Base-by-base conservation (phyloP, 2,329 filamentous ascomycete species). In the Colletotrichum sp. region DNA sequence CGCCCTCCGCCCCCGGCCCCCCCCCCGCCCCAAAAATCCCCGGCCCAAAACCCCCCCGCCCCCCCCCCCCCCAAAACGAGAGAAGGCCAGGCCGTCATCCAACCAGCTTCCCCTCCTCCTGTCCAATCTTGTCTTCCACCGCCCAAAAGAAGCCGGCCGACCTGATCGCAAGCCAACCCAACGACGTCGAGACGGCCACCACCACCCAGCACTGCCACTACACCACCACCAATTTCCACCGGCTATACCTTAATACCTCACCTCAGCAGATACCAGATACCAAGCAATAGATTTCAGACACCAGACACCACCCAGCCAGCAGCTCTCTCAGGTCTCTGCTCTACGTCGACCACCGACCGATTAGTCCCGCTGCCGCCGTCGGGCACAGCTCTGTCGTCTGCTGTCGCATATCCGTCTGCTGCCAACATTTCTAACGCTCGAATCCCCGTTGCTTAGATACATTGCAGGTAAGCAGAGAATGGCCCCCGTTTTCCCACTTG, bases 171-270 rank as follows among this genome's bases (percentile, higher is more conserved):
- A 44, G n/a, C 55, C 57, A 30, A 44, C 57, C 71, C 39, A 39
- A 72, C 70, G 18, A 34, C 68, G 44, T 52, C 44, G 44, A 52
- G 26, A 62, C 62, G 36, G 36, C 30, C 55, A 66, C 68, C 69
- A 71, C 49, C 36, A 32, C 3, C 57, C 36, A 68, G 69, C 69
- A 68, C 72, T 75, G 72, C 72, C 72, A 67, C 69, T 67, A 72
- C 52, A 60, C 49, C 60, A 59, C 59, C 59, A 71, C 49, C 44
- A 60, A 68, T 60, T 68, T 67, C 52, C 49, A 72, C 26, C 44
- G 30, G 44, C 66, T 30, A 66, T 69, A 74, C 59, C 57, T 59
- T 63, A 69, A 60, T 60, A 69, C 49, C 66, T 44, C 66, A 39
- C 39, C 26, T 72, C 67, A 69, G 62, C 62, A 39, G 21, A 64